Evolutionary conservation across 2,329 filamentous ascomycete genomes (phyloP), one percentile per base, ranked within the genome.

Genomic region (Corynespora cassiicola): DNA sequence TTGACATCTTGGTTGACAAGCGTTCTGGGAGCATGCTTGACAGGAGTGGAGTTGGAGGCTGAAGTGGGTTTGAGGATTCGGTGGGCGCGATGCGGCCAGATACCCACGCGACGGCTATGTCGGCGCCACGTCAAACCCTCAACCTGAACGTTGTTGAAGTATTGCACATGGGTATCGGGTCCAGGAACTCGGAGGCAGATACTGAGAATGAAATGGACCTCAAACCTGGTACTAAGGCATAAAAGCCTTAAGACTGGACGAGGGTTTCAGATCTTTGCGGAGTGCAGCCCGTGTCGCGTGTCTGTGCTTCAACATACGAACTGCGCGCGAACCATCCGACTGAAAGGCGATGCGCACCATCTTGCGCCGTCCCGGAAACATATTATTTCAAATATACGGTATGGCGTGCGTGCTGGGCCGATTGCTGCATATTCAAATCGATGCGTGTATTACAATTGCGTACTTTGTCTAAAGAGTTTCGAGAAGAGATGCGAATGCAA

Each of bases 181-280:
- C 29, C 25, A 34, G 33, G 12, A 20, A 6, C 23, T 28, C 24
- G 12, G 31, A 29, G 23, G 18, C 22, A 35, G 16, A n/a, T n/a
- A n/a, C n/a, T n/a, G n/a, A n/a, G n/a, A n/a, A n/a, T n/a, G 20
- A 45, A 30, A 23, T 17, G 28, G 21, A 26, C 27, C 41, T 39
- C 29, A 30, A 33, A 38, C 37, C 24, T 32, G 40, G 38, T 45
- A 38, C 34, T 38, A 52, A 52, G 48, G 47, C 47, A 45, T 41
- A 52, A 37, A 34, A 23, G 38, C 43, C 36, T 50, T 50, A 52
- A 43, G 31, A 42, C 33, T 40, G 37, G 29, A 36, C 14, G 29
- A 25, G 32, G 35, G 51, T 54, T 54, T 54, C 51, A 54, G 48
- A 52, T 34, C 22, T 34, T 24, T 36, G 37, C 35, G 42, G 40